Conservation (phyloP, 306 rosid species). For the Ormosia emarginata region DNA sequence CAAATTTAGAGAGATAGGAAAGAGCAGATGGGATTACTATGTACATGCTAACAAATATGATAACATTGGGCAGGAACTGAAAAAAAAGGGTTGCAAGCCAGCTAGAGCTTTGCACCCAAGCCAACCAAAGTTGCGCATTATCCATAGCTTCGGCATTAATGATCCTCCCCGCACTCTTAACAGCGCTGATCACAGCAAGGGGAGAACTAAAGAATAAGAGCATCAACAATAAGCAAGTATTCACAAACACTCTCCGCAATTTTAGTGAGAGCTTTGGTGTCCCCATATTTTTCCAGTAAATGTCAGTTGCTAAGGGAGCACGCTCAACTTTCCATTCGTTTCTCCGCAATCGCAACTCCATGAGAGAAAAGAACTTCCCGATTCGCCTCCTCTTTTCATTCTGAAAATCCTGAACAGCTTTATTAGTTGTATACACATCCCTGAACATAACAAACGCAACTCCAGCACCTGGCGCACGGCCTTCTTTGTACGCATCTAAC, state of each 20-base stretch:
- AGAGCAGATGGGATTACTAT: slow-evolving; percentile 84
- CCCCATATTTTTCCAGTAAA: slow-evolving; percentile 96
- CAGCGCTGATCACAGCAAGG: slow-evolving; percentile 83
- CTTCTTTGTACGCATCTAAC: slow-evolving; percentile 81
- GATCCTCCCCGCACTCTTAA: slow-evolving; percentile 81
- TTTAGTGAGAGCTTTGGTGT: slow-evolving; percentile 61
- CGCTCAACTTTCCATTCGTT: slow-evolving; percentile 99
- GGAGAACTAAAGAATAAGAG: slow-evolving; percentile 95
- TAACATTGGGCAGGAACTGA: slow-evolving; percentile 90
- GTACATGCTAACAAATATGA: slow-evolving; percentile 89
- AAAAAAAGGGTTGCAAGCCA: slow-evolving; percentile 90
- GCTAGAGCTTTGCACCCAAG: slow-evolving; percentile 90
- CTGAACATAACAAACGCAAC: slow-evolving; percentile 90
- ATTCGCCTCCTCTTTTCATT: slow-evolving; percentile 76
- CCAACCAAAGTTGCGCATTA: slow-evolving; percentile 83
- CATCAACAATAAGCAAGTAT: slow-evolving; percentile 73
- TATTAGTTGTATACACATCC: slow-evolving; percentile 86
- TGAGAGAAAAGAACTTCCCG: slow-evolving; percentile 81
- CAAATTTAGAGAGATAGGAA: slow-evolving; percentile 88
- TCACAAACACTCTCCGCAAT: slow-evolving; percentile 71
- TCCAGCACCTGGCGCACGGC: slow-evolving; percentile 80
- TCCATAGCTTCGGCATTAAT: slow-evolving; percentile 93
- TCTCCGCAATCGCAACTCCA: slow-evolving; percentile 75
- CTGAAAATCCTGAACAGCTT: slow-evolving; percentile 91
- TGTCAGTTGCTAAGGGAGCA: slow-evolving; percentile 89